Evolutionary conservation across 345 rosid species (phyloP), one percentile per base, ranked within the genome.

Genomic region (Pistacia integerrima): DNA sequence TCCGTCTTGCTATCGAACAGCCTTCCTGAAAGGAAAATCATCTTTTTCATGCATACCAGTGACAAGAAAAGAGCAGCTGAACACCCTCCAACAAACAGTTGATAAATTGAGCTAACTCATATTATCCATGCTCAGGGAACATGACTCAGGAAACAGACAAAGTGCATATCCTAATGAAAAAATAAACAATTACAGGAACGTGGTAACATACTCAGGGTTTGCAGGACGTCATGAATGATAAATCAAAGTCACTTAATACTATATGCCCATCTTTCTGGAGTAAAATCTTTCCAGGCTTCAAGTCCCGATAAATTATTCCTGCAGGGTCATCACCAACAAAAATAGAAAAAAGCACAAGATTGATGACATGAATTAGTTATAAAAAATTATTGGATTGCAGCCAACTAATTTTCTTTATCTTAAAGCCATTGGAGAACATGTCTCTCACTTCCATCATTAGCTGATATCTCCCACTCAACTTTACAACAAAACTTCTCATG

Each of bases 221-320:
- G n/a, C n/a, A n/a, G n/a, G n/a, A n/a, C n/a, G 97, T 83, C 93
- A 92, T 78, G 73, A 93, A 92, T 52, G 98, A 96, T 82, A 93
- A 84, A 86, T 96, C 99, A 63, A 96, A 96, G 89, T 96, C 99
- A 2, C 97, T 89, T 80, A 96, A 71, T 67, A 93, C 86, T 54
- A 90, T 58, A 78, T 93, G 98, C 9, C 99, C 99, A 63, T 93
- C 96, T 85, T 90, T 87, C 80, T 88, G 89, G 74, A 96, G 87
- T 76, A 96, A 82, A 74, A 96, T 89, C 78, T 96, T 96, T 83
- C 93, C 99, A 60, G 98, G 99, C 92, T 96, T 96, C 79, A 96
- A 77, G 80, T 96, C 99, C 74, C 98, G 90, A 64, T 96, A 93
- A 62, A 93, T 84, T 41, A 96, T 91, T 81, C 99, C 99, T 96